Conservation (phyloP, 1,284 basidiomycete genomes). For the Meripilus lineatus region DNA sequence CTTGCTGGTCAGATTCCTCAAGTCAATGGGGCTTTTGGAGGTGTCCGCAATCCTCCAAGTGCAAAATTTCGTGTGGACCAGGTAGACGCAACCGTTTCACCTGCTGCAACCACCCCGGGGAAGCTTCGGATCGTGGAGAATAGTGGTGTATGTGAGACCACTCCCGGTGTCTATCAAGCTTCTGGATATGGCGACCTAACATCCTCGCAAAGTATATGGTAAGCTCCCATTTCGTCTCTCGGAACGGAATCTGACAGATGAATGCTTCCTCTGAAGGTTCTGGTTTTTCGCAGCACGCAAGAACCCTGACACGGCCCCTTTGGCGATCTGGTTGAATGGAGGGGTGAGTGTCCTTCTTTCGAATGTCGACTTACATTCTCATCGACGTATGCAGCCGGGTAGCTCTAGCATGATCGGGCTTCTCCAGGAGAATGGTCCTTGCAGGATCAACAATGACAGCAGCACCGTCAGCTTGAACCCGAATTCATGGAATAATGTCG, state of each 20-base stretch:
- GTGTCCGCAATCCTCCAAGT: slow-evolving; percentile 24
- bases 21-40: slow-evolving; percentile 42
- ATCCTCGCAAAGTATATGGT: slow-evolving; percentile 52
- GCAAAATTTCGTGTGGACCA: slow-evolving; percentile 1
- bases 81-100: slow-evolving; percentile 8
- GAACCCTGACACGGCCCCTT: slow-evolving; percentile 49
- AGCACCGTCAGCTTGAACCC: slow-evolving; percentile 49
- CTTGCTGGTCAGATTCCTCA: slow-evolving; percentile 37
- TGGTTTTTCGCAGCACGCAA: slow-evolving; percentile 66
- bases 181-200: slow-evolving; percentile 59
- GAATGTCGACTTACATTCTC: background rate
- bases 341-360: slow-evolving; percentile 36
- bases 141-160: slow-evolving; percentile 55
- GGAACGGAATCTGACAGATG: background rate
- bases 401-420: slow-evolving; percentile 65
- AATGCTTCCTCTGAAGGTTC: slow-evolving; percentile 39
- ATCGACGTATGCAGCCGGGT: slow-evolving; percentile 40
- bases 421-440: slow-evolving; percentile 62
- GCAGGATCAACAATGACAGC: slow-evolving; percentile 55
- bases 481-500: slow-evolving; percentile 60
- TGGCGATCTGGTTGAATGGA: slow-evolving; percentile 63
- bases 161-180: slow-evolving; percentile 50
- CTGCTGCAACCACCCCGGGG: slow-evolving; percentile 38
- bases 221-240: slow-evolving; percentile 12
- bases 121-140: slow-evolving; percentile 48